Evolutionary conservation across 2,329 filamentous ascomycete genomes (phyloP).

Genomic region (Pseudocercospora crystallina): DNA sequence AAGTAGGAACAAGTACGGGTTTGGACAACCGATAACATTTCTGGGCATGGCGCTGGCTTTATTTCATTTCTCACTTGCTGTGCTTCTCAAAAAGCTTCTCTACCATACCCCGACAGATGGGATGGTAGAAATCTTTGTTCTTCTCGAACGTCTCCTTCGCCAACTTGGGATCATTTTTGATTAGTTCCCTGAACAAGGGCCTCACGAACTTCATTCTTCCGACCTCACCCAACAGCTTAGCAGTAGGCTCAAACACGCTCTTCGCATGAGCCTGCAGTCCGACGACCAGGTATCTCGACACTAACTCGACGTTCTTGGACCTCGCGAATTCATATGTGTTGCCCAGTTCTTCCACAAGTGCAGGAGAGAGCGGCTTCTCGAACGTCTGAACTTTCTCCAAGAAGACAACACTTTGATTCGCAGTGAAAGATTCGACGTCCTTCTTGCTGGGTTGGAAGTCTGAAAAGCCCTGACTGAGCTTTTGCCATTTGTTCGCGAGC

Average conservation of each 20-base stretch:
- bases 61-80: neutral
- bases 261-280: slow-evolving; percentile 73
- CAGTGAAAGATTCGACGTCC: slow-evolving; percentile 73
- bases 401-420: slow-evolving; percentile 90
- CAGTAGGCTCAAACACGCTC: slow-evolving; percentile 67
- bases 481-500: slow-evolving; percentile 79
- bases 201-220: slow-evolving; percentile 97
- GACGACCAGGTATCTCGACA: slow-evolving; percentile 75
- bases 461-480: slow-evolving; percentile 39
- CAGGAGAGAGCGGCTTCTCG: slow-evolving; percentile 60
- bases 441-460: slow-evolving; percentile 60
- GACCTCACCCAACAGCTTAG: slow-evolving; percentile 74
- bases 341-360: slow-evolving; percentile 71
- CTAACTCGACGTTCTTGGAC: slow-evolving; percentile 85
- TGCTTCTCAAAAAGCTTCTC: slow-evolving; percentile 60
- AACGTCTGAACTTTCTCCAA: slow-evolving; percentile 75
- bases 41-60: neutral
- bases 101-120: slow-evolving; percentile 82
- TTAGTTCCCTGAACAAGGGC: slow-evolving; percentile 75
- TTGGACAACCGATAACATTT: too few relatives aligned
- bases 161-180: slow-evolving; percentile 69
- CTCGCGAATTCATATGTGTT: slow-evolving; percentile 68
- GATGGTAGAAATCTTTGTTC: slow-evolving; percentile 91
- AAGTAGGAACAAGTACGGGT: too few relatives aligned
- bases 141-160: slow-evolving; percentile 81